Evolutionary conservation across 176 grass and related monocot species (phyloP), one percentile per base, ranked within the genome.

Genomic region (Carex littledalei): DNA sequence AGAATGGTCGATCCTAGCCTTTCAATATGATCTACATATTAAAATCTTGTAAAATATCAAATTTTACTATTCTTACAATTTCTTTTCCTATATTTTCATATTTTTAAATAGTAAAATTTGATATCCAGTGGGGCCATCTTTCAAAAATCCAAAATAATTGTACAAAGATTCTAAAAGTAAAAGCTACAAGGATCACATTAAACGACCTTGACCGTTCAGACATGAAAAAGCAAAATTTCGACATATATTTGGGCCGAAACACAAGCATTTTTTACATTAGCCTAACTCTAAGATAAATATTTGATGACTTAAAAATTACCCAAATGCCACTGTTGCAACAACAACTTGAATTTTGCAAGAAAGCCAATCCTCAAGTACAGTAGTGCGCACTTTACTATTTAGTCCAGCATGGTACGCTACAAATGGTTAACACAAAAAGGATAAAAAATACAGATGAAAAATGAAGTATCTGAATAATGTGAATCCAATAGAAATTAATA

Each of bases 291-390:
- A 37, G 16, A 82, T 60, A 82, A 45, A 66, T 45, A 84, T 24
- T 86, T 60, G 47, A 81, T 7, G 62, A 72, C 35, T 11, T 64
- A 83, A n/a, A 43, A 82, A 78, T 81, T 98, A 98, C 95, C 95
- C 95, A 82, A 98, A 98, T 72, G 95, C 95, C 41, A 98, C 89
- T 91, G 95, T 98, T 78, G 93, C 95, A 84, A 95, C 93, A 81
- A 98, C 89, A 35, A 94, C 93, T 91, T 98, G 93, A 89, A 87
- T 88, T 90, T 89, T 94, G n/a, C 86, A 94, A 35, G 93, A 95
- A 80, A 98, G 89, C 95, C 95, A 95, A 65, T 98, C 89, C 14
- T 90, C 93, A 47, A 98, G 88, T 88, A 95, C 88, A 92, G 89
- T 47, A 89, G 84, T 91, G 58, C 93, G 93, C 69, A 92, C 41